These are phyloP conservation scores for Anthostomella pinea DNA, from an alignment of 2,329 filamentous ascomycete species.

Conservation along the genomic window DNA sequence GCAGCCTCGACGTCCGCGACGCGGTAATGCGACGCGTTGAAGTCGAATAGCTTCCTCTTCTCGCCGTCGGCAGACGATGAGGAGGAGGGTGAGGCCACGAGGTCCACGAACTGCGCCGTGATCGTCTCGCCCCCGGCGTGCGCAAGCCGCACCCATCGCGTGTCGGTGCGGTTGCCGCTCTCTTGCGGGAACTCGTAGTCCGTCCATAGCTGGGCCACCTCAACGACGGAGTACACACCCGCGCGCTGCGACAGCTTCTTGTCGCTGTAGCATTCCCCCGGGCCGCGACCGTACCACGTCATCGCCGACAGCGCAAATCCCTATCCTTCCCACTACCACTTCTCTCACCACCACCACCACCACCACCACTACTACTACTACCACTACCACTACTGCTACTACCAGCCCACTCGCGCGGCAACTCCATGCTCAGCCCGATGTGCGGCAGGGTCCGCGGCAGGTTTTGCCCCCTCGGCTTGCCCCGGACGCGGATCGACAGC, in stretches of 20 bases:
- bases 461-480: slow-evolving; percentile 44
- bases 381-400: slow-evolving; percentile 16
- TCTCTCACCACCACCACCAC: slow-evolving; percentile 9
- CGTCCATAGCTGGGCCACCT: slow-evolving; percentile 52
- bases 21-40: slow-evolving; percentile 54
- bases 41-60: slow-evolving; percentile 46
- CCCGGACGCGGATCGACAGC: slow-evolving; percentile 48
- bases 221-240: slow-evolving; percentile 44
- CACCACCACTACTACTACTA: slow-evolving; percentile 16
- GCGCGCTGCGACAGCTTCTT: slow-evolving; percentile 60
- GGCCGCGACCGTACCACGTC: slow-evolving; percentile 65
- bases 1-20: slow-evolving; percentile 53
- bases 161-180: slow-evolving; percentile 61
- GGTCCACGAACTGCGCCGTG: slow-evolving; percentile 27
- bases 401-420: slow-evolving; percentile 23
- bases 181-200: slow-evolving; percentile 70
- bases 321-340: slow-evolving; percentile 4
- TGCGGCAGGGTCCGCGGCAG: slow-evolving; percentile 58
- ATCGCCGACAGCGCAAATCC: too few relatives aligned
- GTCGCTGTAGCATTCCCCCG: slow-evolving; percentile 66
- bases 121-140: slow-evolving; percentile 22
- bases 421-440: slow-evolving; percentile 54
- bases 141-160: slow-evolving; percentile 53
- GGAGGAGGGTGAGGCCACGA: slow-evolving; percentile 26
- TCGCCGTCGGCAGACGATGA: slow-evolving; percentile 29